phyloP scores from a whole-genome alignment of 2,329 filamentous ascomycete genomes.

The Diplodia sapinea region DNA sequence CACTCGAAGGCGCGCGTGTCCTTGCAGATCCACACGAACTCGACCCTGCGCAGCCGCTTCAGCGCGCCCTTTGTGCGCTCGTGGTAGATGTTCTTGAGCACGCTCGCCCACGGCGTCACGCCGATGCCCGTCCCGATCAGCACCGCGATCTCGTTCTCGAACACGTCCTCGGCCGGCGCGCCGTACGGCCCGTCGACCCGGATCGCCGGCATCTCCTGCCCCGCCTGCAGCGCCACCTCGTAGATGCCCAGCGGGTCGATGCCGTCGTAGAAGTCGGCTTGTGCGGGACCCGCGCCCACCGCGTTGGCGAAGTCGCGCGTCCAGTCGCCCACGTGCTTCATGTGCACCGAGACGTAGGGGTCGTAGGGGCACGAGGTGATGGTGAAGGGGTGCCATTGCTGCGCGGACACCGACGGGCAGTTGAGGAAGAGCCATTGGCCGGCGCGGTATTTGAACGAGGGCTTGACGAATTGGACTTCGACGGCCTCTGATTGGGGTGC shows the following conservation, averaged over 20 bases:
- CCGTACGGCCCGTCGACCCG: constrained; percentile 96
- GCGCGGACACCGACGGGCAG: constrained; percentile 81
- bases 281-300: constrained; percentile 85
- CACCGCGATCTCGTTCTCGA: constrained; percentile 87
- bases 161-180: constrained; percentile 95
- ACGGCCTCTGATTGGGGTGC: constrained; percentile 71
- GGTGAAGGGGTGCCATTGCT: constrained; percentile 97
- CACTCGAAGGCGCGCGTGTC: constrained; percentile 96
- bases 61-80: constrained; percentile 90
- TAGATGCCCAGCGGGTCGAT: constrained; percentile 97
- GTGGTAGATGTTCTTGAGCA: constrained; percentile 98
- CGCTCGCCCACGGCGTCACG: constrained; percentile 84
- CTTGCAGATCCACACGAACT: constrained; percentile 99
- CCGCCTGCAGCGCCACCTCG: constrained; percentile 92
- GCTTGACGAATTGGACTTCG: constrained; percentile 96
- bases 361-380: constrained; percentile 98
- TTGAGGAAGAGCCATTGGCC: constrained; percentile 98
- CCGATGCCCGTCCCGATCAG: constrained; percentile 86
- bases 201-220: constrained; percentile 86
- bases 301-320: constrained; percentile 90
- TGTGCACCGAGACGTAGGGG: constrained; percentile 90
- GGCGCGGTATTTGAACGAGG: constrained; percentile 96
- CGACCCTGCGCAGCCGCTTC: constrained; percentile 85
- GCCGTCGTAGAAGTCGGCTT: constrained; percentile 86
- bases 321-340: constrained; percentile 96